Conservation (phyloP, 2,329 filamentous ascomycete species). For the Penicillium sp. region DNA sequence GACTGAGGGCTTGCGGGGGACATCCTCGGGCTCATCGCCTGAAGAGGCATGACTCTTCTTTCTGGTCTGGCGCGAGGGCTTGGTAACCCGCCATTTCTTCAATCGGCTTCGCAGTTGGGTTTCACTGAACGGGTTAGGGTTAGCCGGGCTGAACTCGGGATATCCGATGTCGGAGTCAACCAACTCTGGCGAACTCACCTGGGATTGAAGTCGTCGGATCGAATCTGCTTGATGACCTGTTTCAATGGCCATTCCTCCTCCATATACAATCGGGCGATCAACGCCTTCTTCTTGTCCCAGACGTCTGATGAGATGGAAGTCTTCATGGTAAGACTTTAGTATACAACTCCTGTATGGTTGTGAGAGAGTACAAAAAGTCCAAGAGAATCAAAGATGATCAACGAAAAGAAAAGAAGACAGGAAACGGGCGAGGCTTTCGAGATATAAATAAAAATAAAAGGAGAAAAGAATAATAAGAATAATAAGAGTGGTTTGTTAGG, state of each 20-base stretch:
- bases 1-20: slow-evolving; percentile 6
- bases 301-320: slow-evolving; percentile 45
- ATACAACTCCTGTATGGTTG: slow-evolving; percentile 4
- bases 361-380: background rate
- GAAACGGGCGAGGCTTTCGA: background rate
- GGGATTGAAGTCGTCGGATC: slow-evolving; percentile 44
- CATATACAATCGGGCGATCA: slow-evolving; percentile 45
- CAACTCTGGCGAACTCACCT: slow-evolving; percentile 31
- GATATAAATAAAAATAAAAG: slow-evolving; percentile 1
- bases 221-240: slow-evolving; percentile 48
- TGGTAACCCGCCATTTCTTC: slow-evolving; percentile 49
- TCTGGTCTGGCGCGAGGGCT: slow-evolving; percentile 45
- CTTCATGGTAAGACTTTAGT: slow-evolving; percentile 34
- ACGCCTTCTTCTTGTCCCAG: slow-evolving; percentile 46
- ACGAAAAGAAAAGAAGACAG: slow-evolving; percentile 5
- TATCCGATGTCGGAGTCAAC: background rate
- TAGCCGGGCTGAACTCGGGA: background rate
- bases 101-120: slow-evolving; percentile 47
- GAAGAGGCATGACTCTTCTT: slow-evolving; percentile 37
- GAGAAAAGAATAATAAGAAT: background rate
- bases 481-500: slow-evolving; percentile 4
- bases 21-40: slow-evolving; percentile 24
- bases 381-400: slow-evolving; percentile 13
- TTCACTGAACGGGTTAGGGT: slow-evolving; percentile 32
- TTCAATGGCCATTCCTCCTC: slow-evolving; percentile 49